These are phyloP conservation scores for Ilex paraguariensis DNA, from an alignment of 305 asterid species.

Conservation along the genomic window DNA sequence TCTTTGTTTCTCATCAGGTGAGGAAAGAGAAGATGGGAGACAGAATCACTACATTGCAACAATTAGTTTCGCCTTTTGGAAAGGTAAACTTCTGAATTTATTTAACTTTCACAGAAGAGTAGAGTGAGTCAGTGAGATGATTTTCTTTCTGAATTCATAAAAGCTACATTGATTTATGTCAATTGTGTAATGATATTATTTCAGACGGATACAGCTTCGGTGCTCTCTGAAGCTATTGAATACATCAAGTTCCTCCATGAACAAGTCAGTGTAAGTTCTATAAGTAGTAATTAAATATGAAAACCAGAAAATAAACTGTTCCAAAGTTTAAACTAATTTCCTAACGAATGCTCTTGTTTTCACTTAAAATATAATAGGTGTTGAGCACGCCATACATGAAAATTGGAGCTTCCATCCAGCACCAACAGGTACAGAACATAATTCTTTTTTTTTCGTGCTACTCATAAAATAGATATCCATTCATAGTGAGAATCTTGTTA, in stretches of 20 bases:
- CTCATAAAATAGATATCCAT: too few relatives aligned
- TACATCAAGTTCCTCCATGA: conserved; percentile 87
- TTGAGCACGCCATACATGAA: conserved; percentile 81
- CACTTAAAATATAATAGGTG: conserved; percentile 32
- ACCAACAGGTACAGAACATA: conserved; percentile 52
- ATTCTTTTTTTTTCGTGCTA: not conserved
- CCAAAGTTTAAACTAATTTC: conserved; percentile 14
- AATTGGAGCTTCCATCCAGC: conserved; percentile 68
- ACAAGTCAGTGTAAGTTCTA: conserved; percentile 76
- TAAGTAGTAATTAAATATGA: not conserved
- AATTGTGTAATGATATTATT: conserved; percentile 2
- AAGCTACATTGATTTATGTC: not conserved
- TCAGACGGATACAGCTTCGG: conserved; percentile 99
- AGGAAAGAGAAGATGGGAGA: conserved; percentile 99
- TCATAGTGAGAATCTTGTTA: too few relatives aligned
- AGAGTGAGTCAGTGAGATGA: conserved; percentile 1
- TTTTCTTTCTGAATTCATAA: conserved; percentile 4
- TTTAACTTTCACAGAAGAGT: conserved; percentile 20
- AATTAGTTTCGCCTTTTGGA: conserved; percentile 99
- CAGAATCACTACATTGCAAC: conserved; percentile 99
- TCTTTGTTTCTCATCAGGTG: conserved; percentile 52
- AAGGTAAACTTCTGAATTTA: conserved; percentile 48
- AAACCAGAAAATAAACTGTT: not conserved
- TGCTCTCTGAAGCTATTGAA: conserved; percentile 92
- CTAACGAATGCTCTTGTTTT: not conserved